Base-by-base conservation (phyloP, 805 yeast genomes). In the Saturnispora halmiae region DNA sequence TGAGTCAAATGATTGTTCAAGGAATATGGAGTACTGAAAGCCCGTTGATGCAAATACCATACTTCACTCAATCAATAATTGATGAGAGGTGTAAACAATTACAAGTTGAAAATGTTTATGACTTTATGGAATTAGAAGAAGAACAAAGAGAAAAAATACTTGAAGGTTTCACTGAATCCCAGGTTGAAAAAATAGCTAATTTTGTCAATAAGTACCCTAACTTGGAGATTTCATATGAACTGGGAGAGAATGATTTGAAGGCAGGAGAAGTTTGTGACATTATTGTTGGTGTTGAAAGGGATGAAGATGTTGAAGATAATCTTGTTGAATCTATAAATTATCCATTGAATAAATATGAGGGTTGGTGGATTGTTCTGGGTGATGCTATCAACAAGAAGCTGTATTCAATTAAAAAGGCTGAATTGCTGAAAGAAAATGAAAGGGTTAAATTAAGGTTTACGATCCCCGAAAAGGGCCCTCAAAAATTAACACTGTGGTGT, bases 121-220 rank as follows among this genome's bases (percentile, higher is more conserved):
- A 88, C 61, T 69, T 90, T 27, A 81, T 72, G 80, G 65, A 77
- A 1, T 56, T 86, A 62, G 90, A 59, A 81, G 86, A 45, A 65
- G 73, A 49, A 41, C 84, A 57, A 43, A 65, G 90, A 41, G 78
- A 73, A 39, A 68, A 69, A 11, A 62, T 88, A 1, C 63, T 90
- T 45, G 75, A 73, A 16, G 61, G 79, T 46, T 60, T 66, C 9
- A 56, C 54, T 11, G 74, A 72, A 2, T 56, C 56, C 2, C 63
- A 75, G 45, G 61, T 88, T 50, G 65, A 69, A 30, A 69, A 67
- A 19, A 87, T 90, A 37, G 96, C 96, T 0, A 75, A 75, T 14
- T 92, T 90, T 65, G 94, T 87, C 40, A 92, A 92, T 60, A 75
- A 72, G 46, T 92, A 82, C 58, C 98, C 98, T 11, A 83, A 82